Conservation (phyloP, 2,329 filamentous ascomycete genomes). For the Paecilomyces sp. region DNA sequence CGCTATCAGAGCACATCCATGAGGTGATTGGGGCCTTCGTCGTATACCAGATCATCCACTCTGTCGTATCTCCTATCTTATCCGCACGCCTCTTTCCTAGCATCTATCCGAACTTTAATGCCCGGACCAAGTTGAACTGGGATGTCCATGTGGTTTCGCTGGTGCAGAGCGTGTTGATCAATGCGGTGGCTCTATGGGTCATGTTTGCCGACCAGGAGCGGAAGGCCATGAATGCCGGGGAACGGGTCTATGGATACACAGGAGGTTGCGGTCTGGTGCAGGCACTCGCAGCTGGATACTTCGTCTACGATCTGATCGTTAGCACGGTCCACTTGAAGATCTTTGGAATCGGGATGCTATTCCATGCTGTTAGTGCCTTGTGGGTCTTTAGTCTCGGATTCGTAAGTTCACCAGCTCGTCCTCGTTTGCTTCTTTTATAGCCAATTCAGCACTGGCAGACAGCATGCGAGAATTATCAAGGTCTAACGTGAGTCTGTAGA, state of each 20-base stretch:
- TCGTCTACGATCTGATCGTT: constrained; percentile 56
- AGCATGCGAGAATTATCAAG: neutral
- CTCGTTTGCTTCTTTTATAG: neutral
- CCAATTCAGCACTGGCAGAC: neutral
- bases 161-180: constrained; percentile 52
- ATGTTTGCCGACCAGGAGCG: constrained; percentile 52
- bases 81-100: constrained; percentile 48
- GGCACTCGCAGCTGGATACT: constrained; percentile 56
- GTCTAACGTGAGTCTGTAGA: constrained; percentile 30
- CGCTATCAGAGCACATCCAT: constrained; percentile 55
- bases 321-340: constrained; percentile 49
- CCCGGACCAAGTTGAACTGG: constrained; percentile 57
- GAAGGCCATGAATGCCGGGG: constrained; percentile 43
- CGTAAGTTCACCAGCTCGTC: constrained; percentile 40
- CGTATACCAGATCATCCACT: constrained; percentile 51
- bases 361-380: constrained; percentile 55
- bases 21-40: constrained; percentile 51
- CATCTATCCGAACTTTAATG: constrained; percentile 47
- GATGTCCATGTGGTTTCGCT: constrained; percentile 60
- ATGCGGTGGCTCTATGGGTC: constrained; percentile 50
- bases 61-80: constrained; percentile 48
- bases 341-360: constrained; percentile 56
- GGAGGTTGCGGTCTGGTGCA: constrained; percentile 53
- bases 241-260: constrained; percentile 56
- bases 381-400: constrained; percentile 58